Evolutionary conservation across 305 asterid species (phyloP), one percentile per base, ranked within the genome.

Genomic region (Fraxinus latifolia): DNA sequence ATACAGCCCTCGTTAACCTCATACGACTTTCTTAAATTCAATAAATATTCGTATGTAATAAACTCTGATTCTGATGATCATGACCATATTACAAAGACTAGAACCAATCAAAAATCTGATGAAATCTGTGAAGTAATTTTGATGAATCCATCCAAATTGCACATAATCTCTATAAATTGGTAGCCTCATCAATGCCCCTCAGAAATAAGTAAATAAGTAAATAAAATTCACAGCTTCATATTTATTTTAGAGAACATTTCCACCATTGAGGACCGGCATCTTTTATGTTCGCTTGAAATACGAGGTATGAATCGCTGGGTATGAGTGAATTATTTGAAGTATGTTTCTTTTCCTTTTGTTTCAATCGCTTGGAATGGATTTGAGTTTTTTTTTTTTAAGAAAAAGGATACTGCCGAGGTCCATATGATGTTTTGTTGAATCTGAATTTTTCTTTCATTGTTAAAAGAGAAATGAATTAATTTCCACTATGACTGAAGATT

Each of bases 311-410:
- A 44, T 44, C 53, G 53, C n/a, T 12, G 53, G n/a, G 4, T 44
- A 44, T 12, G 53, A 12, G 5, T 78, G 78, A n/a, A 58, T 21
- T 82, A 14, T 71, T 75, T 12, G n/a, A 36, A 19, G 4, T 29
- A 1, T 32, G 3, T 15, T 78, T 55, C 32, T 37, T 67, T 82
- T 19, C 58, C 67, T 62, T 77, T 36, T 83, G 72, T 74, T 73
- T 72, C 34, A 53, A 34, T 71, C 25, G 17, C 62, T 68, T 8
- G 15, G 17, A 32, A 76, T 32, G 37, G 14, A 7, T 37, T 7
- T 37, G 14, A 37, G 12, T 7, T 37, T 37, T 37, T 37, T 7
- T 7, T 33, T 42, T n/a, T 44, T 42, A 11, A 17, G 15, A 55
- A 2, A 25, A 50, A 34, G 42, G 8, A 55, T 29, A 29, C 11